Evolutionary conservation across 169 alveolate species (phyloP).

Genomic region (Cryptosporidium bovis): DNA sequence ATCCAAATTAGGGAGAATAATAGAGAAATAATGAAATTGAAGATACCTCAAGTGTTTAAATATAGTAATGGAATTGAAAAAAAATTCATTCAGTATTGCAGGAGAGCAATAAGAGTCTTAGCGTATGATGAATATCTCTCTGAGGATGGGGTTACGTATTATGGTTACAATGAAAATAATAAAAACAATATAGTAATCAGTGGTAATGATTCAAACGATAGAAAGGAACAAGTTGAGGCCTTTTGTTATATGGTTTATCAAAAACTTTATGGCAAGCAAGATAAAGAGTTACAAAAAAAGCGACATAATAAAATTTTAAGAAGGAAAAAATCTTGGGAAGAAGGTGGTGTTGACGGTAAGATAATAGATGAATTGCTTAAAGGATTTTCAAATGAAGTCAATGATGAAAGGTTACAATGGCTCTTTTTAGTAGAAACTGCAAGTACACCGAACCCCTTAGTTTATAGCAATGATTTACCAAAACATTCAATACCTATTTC

Average conservation of each 20-base stretch:
- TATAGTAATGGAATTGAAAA: constrained; percentile 52
- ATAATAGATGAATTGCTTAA: constrained; percentile 29
- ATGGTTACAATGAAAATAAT: constrained; percentile 61
- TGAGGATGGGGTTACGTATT: constrained; percentile 57
- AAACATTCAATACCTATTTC: constrained; percentile 55
- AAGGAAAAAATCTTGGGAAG: constrained; percentile 65
- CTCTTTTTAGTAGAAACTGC: constrained; percentile 65
- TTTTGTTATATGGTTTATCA: constrained; percentile 68
- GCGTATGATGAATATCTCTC: constrained; percentile 63
- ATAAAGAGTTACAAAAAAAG: constrained; percentile 28
- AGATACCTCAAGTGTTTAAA: constrained; percentile 53
- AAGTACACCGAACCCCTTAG: constrained; percentile 54
- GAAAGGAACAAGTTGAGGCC: constrained; percentile 65
- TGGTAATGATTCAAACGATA: constrained; percentile 62
- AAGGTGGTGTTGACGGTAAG: constrained; percentile 47
- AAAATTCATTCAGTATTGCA: constrained; percentile 54
- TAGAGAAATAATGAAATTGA: background rate
- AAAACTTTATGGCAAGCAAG: constrained; percentile 28
- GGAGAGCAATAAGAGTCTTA: constrained; percentile 67
- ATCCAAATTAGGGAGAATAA: constrained; percentile 15
- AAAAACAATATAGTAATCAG: constrained; percentile 19
- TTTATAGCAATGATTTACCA: constrained; percentile 58
- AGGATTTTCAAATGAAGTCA: constrained; percentile 54
- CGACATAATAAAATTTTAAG: constrained; percentile 18
- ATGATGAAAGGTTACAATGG: constrained; percentile 74